Evolutionary conservation across 495 filamentous ascomycete species (phyloP).

Genomic region (Aspergillus indologenus): DNA sequence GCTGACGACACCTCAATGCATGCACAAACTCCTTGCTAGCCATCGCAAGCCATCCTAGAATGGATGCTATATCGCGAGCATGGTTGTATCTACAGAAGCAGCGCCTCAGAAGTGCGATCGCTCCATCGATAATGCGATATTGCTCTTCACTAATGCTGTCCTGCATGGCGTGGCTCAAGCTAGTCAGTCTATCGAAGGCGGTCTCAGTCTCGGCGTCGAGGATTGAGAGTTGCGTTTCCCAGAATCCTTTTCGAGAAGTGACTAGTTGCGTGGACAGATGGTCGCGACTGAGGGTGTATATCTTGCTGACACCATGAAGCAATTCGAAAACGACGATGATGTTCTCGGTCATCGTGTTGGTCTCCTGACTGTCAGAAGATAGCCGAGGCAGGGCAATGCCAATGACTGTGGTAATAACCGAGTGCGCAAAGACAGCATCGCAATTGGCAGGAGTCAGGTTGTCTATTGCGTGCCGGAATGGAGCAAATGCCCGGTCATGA

Average conservation of each 20-base stretch:
- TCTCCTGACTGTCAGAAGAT: constrained; percentile 30
- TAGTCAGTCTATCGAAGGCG: constrained; percentile 26
- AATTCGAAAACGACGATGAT: constrained; percentile 37
- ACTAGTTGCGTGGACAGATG: constrained; percentile 34
- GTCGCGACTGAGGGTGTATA: constrained; percentile 28
- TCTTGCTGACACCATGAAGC: constrained; percentile 37
- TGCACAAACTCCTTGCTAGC: constrained; percentile 37
- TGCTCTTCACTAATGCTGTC: constrained; percentile 23
- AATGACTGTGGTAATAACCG: constrained; percentile 48
- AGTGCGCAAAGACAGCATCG: constrained; percentile 51
- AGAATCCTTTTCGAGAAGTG: constrained; percentile 21
- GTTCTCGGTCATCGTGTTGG: constrained; percentile 35
- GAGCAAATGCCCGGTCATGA: constrained; percentile 46
- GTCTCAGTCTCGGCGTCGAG: constrained; percentile 26
- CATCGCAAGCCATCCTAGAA: constrained; percentile 36
- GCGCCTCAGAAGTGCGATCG: constrained; percentile 27
- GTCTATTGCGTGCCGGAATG: constrained; percentile 44
- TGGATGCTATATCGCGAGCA: constrained; percentile 25
- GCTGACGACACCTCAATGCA: constrained; percentile 28
- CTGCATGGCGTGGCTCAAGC: constrained; percentile 26
- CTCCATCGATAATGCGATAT: constrained; percentile 30
- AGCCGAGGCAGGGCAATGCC: constrained; percentile 46
- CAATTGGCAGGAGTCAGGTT: constrained; percentile 46
- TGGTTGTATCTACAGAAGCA: constrained; percentile 28
- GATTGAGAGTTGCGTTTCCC: constrained; percentile 6